Percentiles rank a stretch among this genome's conserved stretches.
These are phyloP conservation scores for Starmerella sp. DNA, from an alignment of 805 yeast genomes.

Conservation along the genomic window DNA sequence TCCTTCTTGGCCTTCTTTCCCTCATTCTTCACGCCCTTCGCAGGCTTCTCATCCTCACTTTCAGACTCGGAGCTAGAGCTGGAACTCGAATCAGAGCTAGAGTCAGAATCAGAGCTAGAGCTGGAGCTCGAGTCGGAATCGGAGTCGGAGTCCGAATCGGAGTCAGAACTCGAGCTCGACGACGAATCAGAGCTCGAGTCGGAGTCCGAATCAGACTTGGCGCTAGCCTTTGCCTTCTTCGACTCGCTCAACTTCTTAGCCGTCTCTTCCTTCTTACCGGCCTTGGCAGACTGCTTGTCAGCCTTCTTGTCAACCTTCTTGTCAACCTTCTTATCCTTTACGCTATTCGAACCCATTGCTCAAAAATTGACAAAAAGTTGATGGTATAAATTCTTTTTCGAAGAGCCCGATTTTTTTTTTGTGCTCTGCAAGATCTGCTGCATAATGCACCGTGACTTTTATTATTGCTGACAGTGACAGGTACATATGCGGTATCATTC, in stretches of 20 bases:
- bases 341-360: slow-evolving; percentile 15
- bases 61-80: slow-evolving; percentile 7
- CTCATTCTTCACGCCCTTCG: no score
- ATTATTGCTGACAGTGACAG: background rate
- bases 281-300: slow-evolving; percentile 8
- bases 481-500: background rate
- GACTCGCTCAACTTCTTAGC: slow-evolving; percentile 10
- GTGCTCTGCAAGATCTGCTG: background rate
- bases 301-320: slow-evolving; percentile 14
- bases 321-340: slow-evolving; percentile 13
- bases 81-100: slow-evolving; percentile 26
- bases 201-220: slow-evolving; percentile 7
- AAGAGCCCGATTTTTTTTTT: background rate
- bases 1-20: background rate
- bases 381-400: background rate
- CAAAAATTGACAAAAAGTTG: background rate
- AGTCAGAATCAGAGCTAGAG: slow-evolving; percentile 11
- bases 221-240: background rate
- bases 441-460: background rate
- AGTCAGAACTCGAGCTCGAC: slow-evolving; percentile 22
- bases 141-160: slow-evolving; percentile 24
- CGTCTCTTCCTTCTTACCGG: slow-evolving; percentile 14
- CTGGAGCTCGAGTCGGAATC: slow-evolving; percentile 25
- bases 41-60: slow-evolving; percentile 9
- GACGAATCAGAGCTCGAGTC: slow-evolving; percentile 19